Percentiles rank a stretch among this genome's conserved stretches.
These are phyloP conservation scores for Ophiostoma triangulosporum DNA, from an alignment of 2,329 filamentous ascomycete genomes.

Conservation along the genomic window DNA sequence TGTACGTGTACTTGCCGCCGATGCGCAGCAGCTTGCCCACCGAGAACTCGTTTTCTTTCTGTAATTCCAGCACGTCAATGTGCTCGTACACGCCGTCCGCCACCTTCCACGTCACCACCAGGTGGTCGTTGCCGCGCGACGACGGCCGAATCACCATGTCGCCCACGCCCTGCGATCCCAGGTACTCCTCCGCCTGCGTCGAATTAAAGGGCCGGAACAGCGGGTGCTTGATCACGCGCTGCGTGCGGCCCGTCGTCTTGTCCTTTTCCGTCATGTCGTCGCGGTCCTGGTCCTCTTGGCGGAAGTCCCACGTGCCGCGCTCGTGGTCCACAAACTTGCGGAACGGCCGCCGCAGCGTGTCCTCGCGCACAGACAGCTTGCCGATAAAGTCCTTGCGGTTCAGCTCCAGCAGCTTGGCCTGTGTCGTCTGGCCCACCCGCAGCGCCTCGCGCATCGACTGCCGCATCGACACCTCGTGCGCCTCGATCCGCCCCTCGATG, in stretches of 20 bases:
- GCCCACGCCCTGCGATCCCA: conserved; percentile 72
- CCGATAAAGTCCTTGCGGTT: conserved; percentile 76
- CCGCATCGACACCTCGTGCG: conserved; percentile 66
- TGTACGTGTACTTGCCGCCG: conserved; percentile 79
- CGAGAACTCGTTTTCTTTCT: conserved; percentile 94
- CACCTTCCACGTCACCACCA: conserved; percentile 97
- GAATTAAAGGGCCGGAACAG: conserved; percentile 91
- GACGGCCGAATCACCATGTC: conserved; percentile 93
- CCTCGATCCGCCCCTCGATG: conserved; percentile 76
- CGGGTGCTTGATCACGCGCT: conserved; percentile 94
- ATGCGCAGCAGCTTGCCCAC: conserved; percentile 78
- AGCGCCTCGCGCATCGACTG: conserved; percentile 61
- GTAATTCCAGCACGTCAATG: conserved; percentile 89
- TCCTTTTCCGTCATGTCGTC: conserved; percentile 79
- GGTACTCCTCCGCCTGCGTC: conserved; percentile 81
- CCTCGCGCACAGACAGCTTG: conserved; percentile 74
- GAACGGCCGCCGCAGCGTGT: conserved; percentile 61
- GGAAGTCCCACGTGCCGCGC: conserved; percentile 75
- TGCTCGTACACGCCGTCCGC: conserved; percentile 94
- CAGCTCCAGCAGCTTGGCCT: conserved; percentile 76
- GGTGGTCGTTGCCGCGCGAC: conserved; percentile 87
- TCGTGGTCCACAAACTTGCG: conserved; percentile 56
- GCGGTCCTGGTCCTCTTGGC: conserved; percentile 66
- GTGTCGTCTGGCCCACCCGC: conserved; percentile 67
- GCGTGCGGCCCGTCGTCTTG: conserved; percentile 68